A percentile compares a stretch with the other conserved stretches of the same genome.
These are phyloP conservation scores for Hypoxylon fuscum DNA, from an alignment of 495 filamentous ascomycete genomes.

Conservation along the genomic window DNA sequence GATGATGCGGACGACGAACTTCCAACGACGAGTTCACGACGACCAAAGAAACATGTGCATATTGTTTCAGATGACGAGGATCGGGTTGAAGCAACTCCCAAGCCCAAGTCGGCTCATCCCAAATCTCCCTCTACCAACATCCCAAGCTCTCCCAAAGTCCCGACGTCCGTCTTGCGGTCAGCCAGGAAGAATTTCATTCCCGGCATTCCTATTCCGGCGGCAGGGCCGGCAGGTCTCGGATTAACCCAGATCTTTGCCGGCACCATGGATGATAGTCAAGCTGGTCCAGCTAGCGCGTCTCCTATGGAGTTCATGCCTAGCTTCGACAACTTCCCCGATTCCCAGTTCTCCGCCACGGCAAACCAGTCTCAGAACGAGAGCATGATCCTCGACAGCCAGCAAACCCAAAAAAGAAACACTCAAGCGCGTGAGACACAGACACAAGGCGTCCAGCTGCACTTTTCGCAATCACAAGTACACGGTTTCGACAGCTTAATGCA, in stretches of 20 bases:
- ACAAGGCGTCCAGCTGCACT: slow-evolving; percentile 61
- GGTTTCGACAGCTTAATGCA: slow-evolving; percentile 60
- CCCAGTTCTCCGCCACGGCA: slow-evolving; percentile 60
- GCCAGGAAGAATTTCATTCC: slow-evolving; percentile 69
- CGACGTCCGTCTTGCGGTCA: slow-evolving; percentile 64
- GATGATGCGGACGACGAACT: slow-evolving; percentile 51
- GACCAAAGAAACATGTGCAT: slow-evolving; percentile 54
- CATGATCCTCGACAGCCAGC: slow-evolving; percentile 73
- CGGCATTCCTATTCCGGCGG: slow-evolving; percentile 60
- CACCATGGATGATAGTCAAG: slow-evolving; percentile 77
- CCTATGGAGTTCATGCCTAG: slow-evolving; percentile 53
- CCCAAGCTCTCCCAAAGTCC: slow-evolving; percentile 54
- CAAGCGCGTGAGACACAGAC: slow-evolving; percentile 52
- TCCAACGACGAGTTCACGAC: slow-evolving; percentile 46
- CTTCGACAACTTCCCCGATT: slow-evolving; percentile 54
- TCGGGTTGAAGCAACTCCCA: slow-evolving; percentile 58
- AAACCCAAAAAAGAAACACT: slow-evolving; percentile 32
- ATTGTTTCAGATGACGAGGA: slow-evolving; percentile 68
- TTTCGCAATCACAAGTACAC: slow-evolving; percentile 62
- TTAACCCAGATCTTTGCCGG: slow-evolving; percentile 94
- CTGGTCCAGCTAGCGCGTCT: slow-evolving; percentile 39
- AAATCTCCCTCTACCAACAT: slow-evolving; percentile 50
- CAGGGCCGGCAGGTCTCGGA: slow-evolving; percentile 70
- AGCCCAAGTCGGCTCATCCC: slow-evolving; percentile 45
- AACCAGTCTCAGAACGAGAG: slow-evolving; percentile 54